Conservation (phyloP, 257 asterid species). For the Solanum ossicruentum region DNA sequence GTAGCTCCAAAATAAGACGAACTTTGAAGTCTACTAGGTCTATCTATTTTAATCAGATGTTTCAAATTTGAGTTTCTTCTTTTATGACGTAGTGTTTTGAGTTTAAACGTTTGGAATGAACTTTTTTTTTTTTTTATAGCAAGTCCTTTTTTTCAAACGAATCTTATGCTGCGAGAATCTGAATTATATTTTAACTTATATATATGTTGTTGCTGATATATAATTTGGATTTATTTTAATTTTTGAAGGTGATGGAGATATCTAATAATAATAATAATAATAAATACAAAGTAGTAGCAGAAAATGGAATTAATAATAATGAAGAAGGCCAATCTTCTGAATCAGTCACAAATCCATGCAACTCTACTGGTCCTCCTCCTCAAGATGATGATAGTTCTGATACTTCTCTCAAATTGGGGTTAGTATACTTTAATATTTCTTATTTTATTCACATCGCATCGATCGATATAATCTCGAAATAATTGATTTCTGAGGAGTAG, state of each 20-base stretch:
- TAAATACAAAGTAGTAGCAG: neutral
- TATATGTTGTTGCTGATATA: neutral
- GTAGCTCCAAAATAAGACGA: neutral
- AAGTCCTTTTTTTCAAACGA: neutral
- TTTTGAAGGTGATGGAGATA: conserved; percentile 34
- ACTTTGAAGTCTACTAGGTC: too few species aligned
- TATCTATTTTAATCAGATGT: too few species aligned
- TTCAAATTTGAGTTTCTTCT: too few species aligned
- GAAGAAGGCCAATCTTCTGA: conserved; percentile 80
- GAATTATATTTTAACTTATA: neutral
- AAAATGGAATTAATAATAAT: conserved; percentile 10
- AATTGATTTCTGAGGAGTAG: neutral
- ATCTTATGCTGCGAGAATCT: neutral
- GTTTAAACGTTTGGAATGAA: neutral
- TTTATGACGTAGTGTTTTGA: too few species aligned
- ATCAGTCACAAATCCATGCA: conserved; percentile 39
- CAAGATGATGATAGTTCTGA: conserved; percentile 63
- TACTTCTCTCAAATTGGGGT: conserved; percentile 70
- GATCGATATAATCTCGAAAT: too few species aligned
- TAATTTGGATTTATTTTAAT: neutral
- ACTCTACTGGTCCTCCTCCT: conserved; percentile 45
- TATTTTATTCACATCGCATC: too few species aligned
- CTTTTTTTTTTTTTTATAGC: neutral
- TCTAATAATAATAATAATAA: neutral
- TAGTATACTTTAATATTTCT: conserved; percentile 5